Evolutionary conservation across 345 rosid species (phyloP), one percentile per base, ranked within the genome.

Genomic region (Schrenkiella parvula): DNA sequence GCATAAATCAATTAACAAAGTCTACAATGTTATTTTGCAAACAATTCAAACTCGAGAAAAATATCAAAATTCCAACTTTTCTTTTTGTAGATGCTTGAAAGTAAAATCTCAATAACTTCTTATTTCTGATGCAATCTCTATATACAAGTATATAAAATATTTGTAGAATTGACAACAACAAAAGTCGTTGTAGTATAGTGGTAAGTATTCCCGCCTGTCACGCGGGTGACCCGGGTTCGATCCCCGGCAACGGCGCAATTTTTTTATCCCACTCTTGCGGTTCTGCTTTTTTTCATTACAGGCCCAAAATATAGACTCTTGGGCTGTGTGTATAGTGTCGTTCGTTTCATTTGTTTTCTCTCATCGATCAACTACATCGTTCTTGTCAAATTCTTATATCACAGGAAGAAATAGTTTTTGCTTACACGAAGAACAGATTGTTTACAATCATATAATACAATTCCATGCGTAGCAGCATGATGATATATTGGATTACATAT

Each of bases 171-270:
- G n/a, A n/a, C n/a, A n/a, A n/a, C n/a, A n/a, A n/a, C 44, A 39
- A 50, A 8, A n/a, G 88, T 86, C 84, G 91, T 87, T 85, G 92
- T 87, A 84, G 90, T 89, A 85, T 87, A 80, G 92, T 89, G 90
- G 90, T 87, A 0, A 83, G 89, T 84, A 83, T 86, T 82, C 80
- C 86, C 82, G 88, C 84, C 89, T 84, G 84, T 88, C 89, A 85
- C 89, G 82, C 87, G 89, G 87, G 86, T 64, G 90, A 86, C 90
- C 90, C 87, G 90, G 86, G 88, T 85, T 87, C 90, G 91, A 85
- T 84, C 87, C 88, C 89, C 89, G 90, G 90, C 90, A 87, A 81
- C 88, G 88, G 90, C 87, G 92, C 23, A 14, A 22, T 37, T 6
- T 9, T 18, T 42, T 56, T 13, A 0, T 28, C n/a, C 1, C 37